Conservation (phyloP, 2,329 filamentous ascomycete genomes). For the Cadophora sp. region DNA sequence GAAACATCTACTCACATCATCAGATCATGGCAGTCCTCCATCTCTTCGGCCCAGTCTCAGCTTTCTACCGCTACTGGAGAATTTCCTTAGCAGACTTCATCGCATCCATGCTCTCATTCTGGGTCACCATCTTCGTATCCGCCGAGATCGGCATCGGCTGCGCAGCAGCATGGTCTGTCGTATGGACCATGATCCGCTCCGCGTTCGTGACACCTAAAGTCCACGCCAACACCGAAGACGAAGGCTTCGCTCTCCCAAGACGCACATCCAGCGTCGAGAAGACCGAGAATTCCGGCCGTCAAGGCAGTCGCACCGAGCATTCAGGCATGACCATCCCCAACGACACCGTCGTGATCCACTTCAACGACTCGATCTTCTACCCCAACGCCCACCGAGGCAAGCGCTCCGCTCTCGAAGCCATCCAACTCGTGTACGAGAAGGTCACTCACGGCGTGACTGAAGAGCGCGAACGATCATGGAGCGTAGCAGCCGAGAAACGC, state of each 20-base stretch:
- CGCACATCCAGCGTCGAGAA: constrained; percentile 16
- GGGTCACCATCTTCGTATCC: constrained; percentile 68
- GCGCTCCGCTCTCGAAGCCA: constrained; percentile 11
- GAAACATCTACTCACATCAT: neutral
- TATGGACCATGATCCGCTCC: constrained; percentile 26
- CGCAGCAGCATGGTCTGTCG: constrained; percentile 22
- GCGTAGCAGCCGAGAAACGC: constrained; percentile 18
- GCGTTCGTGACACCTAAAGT: constrained; percentile 23
- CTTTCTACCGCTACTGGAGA: constrained; percentile 57
- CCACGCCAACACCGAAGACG: constrained; percentile 20
- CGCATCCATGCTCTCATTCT: constrained; percentile 68
- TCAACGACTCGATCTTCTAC: constrained; percentile 28
- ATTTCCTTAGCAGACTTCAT: constrained; percentile 70
- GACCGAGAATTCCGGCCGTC: constrained; percentile 1
- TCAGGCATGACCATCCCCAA: constrained; percentile 20
- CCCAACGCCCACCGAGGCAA: constrained; percentile 28
- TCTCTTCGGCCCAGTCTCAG: constrained; percentile 62
- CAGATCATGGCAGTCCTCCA: constrained; percentile 67
- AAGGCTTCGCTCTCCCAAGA: constrained; percentile 15
- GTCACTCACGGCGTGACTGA: neutral
- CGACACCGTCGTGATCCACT: constrained; percentile 21
- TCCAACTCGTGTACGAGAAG: constrained; percentile 21
- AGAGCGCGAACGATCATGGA: constrained; percentile 21
- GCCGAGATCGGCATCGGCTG: constrained; percentile 59
- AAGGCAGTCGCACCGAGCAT: constrained; percentile 14